Evolutionary conservation across 257 asterid genomes (phyloP), one percentile per base, ranked within the genome.

Genomic region (Solanum pimpinellifolium): DNA sequence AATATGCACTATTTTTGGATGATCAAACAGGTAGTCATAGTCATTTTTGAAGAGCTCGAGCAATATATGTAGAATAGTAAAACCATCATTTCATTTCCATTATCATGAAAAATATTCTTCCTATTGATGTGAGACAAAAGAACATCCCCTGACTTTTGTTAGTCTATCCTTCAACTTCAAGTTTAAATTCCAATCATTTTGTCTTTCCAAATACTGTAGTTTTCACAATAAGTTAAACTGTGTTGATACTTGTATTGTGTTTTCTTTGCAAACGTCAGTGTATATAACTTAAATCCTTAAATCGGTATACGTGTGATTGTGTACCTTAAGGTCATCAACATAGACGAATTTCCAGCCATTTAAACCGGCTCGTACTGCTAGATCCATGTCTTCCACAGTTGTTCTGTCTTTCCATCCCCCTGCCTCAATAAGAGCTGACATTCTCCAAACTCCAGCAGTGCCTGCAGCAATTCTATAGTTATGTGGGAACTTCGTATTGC

Each of bases 341-440:
- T 93, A 96, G 70, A 96, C 74, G 87, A 96, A 96, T 86, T 94
- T 96, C 99, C 99, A 96, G 85, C 98, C 99, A 80, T 91, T 93
- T 23, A 96, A 95, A 88, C 93, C 94, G 31, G 98, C 99, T 3
- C 99, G 98, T 7, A 95, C 98, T 27, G 98, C 98, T 83, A 96
- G 92, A 89, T 96, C 99, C 99, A 96, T 96, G 72, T 96, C 99
- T 90, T 96, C 99, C 0, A 95, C 99, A 1, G 99, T 96, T 3
- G 99, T 96, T 41, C 98, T 93, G 29, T 94, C 98, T 81, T 96
- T 96, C 99, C 99, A 96, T 56, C 99, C 99, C 37, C 98, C 99
- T 9, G 99, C 99, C 92, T 96, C 98, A 3, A 94, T 93, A 15
- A 96, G 92, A 11, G 99, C 99, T 16, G 98, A 91, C 21, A 94